Conservation (phyloP, 345 rosid genomes). For the Arabis hirsuta region DNA sequence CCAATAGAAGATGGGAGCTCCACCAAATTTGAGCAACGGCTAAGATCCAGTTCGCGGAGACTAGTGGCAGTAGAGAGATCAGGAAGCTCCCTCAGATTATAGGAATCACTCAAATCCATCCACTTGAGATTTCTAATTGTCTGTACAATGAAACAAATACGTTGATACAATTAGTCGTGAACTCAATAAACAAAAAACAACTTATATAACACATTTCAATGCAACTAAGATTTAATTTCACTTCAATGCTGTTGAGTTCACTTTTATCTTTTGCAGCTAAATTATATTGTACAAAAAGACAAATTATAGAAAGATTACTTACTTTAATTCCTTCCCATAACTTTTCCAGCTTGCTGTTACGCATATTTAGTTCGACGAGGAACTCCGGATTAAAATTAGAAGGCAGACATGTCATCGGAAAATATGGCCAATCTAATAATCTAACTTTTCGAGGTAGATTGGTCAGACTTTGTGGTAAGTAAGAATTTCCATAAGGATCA, state of each 20-base stretch:
- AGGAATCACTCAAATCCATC: slow-evolving; percentile 1
- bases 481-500: too few relatives aligned
- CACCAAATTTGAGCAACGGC: too few relatives aligned
- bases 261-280: too few relatives aligned
- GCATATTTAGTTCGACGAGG: slow-evolving; percentile 25
- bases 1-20: too few relatives aligned
- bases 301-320: not conserved
- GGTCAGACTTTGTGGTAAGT: not conserved
- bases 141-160: slow-evolving; percentile 2
- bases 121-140: slow-evolving; percentile 15
- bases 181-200: not conserved
- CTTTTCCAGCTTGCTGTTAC: not conserved
- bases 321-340: slow-evolving; percentile 34
- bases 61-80: too few relatives aligned
- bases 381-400: slow-evolving; percentile 11
- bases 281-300: too few relatives aligned
- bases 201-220: too few relatives aligned
- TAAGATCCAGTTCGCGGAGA: too few relatives aligned
- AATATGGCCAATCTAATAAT: slow-evolving; percentile 27
- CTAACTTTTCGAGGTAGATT: slow-evolving; percentile 10
- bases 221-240: too few relatives aligned
- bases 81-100: slow-evolving; percentile 13
- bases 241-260: too few relatives aligned
- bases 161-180: not conserved
- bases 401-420: slow-evolving; percentile 34